A percentile compares a stretch with the other conserved stretches of the same genome.
Conservation (phyloP, 2,329 filamentous ascomycete species). For the Phialemoniopsis sp. region DNA sequence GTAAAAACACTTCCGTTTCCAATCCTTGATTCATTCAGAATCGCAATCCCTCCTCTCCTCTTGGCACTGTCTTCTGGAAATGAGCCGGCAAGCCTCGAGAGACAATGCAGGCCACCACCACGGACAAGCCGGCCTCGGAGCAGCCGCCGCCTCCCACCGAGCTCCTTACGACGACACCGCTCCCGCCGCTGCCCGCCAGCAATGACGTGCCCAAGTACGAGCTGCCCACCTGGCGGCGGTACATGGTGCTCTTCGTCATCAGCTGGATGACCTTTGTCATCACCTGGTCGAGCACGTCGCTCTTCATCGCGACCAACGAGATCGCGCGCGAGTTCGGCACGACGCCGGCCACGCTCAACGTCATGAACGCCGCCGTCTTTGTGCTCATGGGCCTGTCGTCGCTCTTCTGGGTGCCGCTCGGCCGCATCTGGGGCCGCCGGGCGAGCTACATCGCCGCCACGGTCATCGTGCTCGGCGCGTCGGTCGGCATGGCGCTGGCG, state of each 20-base stretch:
- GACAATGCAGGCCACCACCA: too few relatives aligned
- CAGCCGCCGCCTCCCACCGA: too few relatives aligned
- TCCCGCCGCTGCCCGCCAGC: too few relatives aligned
- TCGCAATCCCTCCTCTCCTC: too few relatives aligned
- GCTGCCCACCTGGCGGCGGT: slow-evolving; percentile 11
- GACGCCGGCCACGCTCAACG: slow-evolving; percentile 65
- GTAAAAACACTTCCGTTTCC: too few relatives aligned
- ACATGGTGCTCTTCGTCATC: slow-evolving; percentile 12
- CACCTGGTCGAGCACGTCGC: slow-evolving; percentile 61
- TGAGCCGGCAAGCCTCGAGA: too few relatives aligned
- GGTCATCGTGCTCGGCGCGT: slow-evolving; percentile 62
- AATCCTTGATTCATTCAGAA: too few relatives aligned
- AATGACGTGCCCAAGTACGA: slow-evolving; percentile 19
- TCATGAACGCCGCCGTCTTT: slow-evolving; percentile 69
- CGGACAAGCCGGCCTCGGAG: too few relatives aligned
- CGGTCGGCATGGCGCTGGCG: slow-evolving; percentile 67
- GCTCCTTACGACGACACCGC: too few relatives aligned
- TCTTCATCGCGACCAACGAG: slow-evolving; percentile 71
- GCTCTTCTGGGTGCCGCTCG: slow-evolving; percentile 59
- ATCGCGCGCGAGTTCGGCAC: slow-evolving; percentile 63
- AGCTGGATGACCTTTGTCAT: slow-evolving; percentile 19
- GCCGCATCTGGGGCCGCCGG: slow-evolving; percentile 41
- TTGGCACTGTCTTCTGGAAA: too few relatives aligned
- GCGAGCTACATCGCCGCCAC: slow-evolving; percentile 37
- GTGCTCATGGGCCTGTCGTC: slow-evolving; percentile 63